Conservation (phyloP, 352 stramenopile genomes). For the Phytophthora colocasiae region DNA sequence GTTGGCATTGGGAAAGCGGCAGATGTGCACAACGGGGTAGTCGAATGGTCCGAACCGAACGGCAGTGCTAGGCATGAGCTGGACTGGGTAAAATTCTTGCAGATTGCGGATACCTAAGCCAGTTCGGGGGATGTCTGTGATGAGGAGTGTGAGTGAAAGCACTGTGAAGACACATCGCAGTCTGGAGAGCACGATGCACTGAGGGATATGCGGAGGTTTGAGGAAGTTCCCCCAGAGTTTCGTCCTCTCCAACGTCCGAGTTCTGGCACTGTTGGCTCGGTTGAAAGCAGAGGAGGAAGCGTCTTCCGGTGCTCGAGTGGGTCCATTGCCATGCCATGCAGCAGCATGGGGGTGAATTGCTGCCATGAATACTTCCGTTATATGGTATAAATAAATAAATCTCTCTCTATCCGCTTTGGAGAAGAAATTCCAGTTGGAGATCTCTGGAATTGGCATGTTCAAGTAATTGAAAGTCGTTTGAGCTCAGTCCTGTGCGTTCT, state of each 20-base stretch:
- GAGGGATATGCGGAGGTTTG: conserved; percentile 33
- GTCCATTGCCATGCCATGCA: not conserved
- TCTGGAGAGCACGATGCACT: conserved; percentile 36
- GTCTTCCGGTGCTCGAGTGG: not conserved
- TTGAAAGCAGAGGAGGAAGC: not conserved
- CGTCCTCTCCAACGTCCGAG: not conserved
- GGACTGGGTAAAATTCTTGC: conserved; percentile 29
- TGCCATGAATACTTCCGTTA: not conserved
- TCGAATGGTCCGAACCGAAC: conserved; percentile 54
- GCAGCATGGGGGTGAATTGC: not conserved
- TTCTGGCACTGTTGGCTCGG: conserved; percentile 8
- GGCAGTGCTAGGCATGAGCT: conserved; percentile 33
- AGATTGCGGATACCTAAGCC: conserved; percentile 43
- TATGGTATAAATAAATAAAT: not conserved
- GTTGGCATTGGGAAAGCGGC: not conserved
- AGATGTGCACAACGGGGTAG: conserved; percentile 52
- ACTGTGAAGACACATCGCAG: conserved; percentile 45
- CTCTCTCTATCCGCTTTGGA: conserved; percentile 21
- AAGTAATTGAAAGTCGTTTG: conserved; percentile 28
- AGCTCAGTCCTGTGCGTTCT: conserved; percentile 32
- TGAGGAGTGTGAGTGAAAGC: conserved; percentile 43
- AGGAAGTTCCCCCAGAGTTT: conserved; percentile 21
- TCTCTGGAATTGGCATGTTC: conserved; percentile 27
- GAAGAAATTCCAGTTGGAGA: conserved; percentile 22
- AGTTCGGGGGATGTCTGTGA: conserved; percentile 61